A percentile compares a stretch with the other conserved stretches of the same genome.
Conservation (phyloP, 768 basidiomycete species). For the Mycena rosella region DNA sequence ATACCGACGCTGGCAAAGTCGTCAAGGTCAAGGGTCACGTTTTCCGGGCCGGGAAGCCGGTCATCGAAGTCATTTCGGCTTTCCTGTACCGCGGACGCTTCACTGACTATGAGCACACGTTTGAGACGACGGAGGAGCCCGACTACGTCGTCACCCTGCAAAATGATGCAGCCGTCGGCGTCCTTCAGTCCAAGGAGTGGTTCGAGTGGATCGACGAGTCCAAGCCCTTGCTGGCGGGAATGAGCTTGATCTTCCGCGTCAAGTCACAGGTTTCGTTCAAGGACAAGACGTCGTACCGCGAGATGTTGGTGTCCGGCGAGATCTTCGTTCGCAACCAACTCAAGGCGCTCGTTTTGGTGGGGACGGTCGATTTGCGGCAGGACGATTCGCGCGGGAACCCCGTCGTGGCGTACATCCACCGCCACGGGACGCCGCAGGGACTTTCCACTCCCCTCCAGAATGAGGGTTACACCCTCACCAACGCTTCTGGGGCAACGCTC, state of each 20-base stretch:
- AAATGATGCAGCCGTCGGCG: conserved; percentile 86
- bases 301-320: conserved; percentile 85
- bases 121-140: conserved; percentile 91
- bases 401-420: conserved; percentile 91
- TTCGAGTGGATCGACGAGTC: conserved; percentile 93
- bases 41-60: conserved; percentile 78
- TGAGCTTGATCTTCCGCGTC: conserved; percentile 89
- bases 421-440: conserved; percentile 87
- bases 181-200: conserved; percentile 97
- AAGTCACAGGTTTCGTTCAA: conserved; percentile 91
- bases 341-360: conserved; percentile 91
- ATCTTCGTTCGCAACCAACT: conserved; percentile 91
- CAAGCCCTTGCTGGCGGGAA: conserved; percentile 82
- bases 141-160: conserved; percentile 86
- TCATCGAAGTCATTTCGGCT: conserved; percentile 94
- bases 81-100: conserved; percentile 98
- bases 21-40: conserved; percentile 92
- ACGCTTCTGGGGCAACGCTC: conserved; percentile 65
- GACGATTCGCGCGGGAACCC: conserved; percentile 95
- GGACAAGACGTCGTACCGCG: conserved; percentile 87
- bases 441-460: conserved; percentile 81
- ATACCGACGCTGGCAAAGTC: conserved; percentile 91
- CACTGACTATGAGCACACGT: conserved; percentile 94
- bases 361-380: conserved; percentile 86
- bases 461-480: conserved; percentile 89